Evolutionary conservation across 2,329 filamentous ascomycete species (phyloP).

Genomic region (Calonectria henricotiae): DNA sequence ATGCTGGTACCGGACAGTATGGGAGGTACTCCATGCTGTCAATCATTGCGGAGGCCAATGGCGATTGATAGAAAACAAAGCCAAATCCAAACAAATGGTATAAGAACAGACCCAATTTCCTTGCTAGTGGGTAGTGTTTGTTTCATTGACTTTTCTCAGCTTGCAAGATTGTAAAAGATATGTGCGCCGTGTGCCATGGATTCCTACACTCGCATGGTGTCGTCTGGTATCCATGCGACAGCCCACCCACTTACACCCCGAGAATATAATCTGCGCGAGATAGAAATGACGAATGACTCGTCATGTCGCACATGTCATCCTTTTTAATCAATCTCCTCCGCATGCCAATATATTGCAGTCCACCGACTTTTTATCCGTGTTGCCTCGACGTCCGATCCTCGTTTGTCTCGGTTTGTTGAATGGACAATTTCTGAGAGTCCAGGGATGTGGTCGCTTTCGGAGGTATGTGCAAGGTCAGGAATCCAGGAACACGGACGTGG

Average conservation of each 20-base stretch:
- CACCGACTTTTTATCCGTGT: not conserved
- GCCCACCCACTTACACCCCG: not conserved
- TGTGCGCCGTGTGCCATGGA: not conserved
- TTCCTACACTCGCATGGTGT: not conserved
- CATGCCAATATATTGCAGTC: constrained; percentile 2
- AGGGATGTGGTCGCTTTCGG: constrained; percentile 13
- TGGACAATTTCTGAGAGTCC: constrained; percentile 1
- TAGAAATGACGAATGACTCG: constrained; percentile 34
- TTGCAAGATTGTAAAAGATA: not conserved
- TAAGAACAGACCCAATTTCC: not conserved
- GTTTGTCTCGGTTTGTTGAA: constrained; percentile 7
- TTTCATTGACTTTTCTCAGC: not conserved
- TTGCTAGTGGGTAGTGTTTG: not conserved
- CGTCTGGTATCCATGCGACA: constrained; percentile 22
- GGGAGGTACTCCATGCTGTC: not conserved
- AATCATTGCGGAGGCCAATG: not conserved
- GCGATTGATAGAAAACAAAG: not conserved
- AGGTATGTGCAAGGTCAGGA: constrained; percentile 29
- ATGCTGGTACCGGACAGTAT: not conserved
- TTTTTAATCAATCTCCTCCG: not conserved
- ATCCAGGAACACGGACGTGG: constrained; percentile 43
- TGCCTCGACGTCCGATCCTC: constrained; percentile 6
- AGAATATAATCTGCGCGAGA: not conserved
- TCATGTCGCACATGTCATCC: constrained; percentile 9
- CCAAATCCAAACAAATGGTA: not conserved